These are phyloP conservation scores for Leishmania amazonensis DNA, from an alignment of 208 protist species.

Conservation along the genomic window DNA sequence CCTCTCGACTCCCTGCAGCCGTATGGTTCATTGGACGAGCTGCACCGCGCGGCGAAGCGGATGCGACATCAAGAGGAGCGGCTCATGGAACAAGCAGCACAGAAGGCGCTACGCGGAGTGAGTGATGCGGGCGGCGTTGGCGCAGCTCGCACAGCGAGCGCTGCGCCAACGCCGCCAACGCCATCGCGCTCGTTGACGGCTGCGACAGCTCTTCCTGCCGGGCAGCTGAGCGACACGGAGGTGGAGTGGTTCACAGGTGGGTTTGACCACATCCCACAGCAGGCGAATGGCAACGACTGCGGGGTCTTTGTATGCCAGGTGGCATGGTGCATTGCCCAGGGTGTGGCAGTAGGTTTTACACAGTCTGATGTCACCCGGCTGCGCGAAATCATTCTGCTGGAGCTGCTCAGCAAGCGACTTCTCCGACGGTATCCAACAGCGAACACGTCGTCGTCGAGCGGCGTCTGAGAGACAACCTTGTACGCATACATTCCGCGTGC, in stretches of 20 bases:
- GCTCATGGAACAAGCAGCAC: constrained; percentile 6
- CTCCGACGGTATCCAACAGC: constrained; percentile 59
- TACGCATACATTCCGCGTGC: background rate
- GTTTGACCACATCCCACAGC: constrained; percentile 56
- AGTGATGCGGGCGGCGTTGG: background rate
- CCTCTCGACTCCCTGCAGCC: constrained; percentile 27
- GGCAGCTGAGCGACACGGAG: constrained; percentile 29
- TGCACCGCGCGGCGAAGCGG: constrained; percentile 28
- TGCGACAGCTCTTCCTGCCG: constrained; percentile 14
- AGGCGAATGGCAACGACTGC: constrained; percentile 77
- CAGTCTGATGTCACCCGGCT: constrained; percentile 47
- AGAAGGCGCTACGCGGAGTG: background rate
- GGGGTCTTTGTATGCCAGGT: constrained; percentile 83
- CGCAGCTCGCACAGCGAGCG: background rate
- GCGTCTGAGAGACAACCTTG: constrained; percentile 20
- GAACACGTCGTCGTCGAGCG: constrained; percentile 40
- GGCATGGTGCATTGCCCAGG: constrained; percentile 71
- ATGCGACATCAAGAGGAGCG: constrained; percentile 26
- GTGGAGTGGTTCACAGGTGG: constrained; percentile 46
- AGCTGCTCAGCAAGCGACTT: constrained; percentile 49
- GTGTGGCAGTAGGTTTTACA: constrained; percentile 54
- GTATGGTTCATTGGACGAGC: constrained; percentile 15
- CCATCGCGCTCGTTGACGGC: background rate
- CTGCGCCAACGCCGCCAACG: constrained; percentile 1
- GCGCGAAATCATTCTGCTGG: constrained; percentile 60